Conservation (phyloP, 1,284 basidiomycete species). For the Puccinia horiana region DNA sequence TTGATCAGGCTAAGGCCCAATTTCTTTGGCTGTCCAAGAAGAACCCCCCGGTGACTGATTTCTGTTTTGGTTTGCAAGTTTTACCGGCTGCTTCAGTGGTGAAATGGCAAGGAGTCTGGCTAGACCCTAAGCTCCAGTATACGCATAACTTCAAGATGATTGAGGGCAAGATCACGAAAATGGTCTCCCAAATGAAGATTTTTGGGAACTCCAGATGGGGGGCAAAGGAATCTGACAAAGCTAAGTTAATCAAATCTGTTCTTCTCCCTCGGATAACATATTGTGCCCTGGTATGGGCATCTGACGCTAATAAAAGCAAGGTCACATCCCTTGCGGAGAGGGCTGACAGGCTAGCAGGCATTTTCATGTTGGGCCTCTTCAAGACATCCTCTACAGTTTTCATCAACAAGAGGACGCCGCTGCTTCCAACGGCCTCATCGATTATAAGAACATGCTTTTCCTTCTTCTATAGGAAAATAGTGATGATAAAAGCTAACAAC, state of each 20-base stretch:
- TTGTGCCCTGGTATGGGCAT: neutral
- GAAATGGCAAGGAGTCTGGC: too few species aligned
- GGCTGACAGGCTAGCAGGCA: neutral
- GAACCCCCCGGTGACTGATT: too few species aligned
- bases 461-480: neutral
- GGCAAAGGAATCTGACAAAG: neutral
- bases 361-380: neutral
- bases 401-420: neutral
- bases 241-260: neutral
- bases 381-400: neutral
- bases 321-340: neutral
- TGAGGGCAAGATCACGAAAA: too few species aligned
- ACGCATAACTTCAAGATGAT: too few species aligned
- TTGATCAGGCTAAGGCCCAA: slow-evolving; percentile 13
- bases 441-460: neutral
- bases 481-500: neutral
- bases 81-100: too few species aligned
- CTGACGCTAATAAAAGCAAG: neutral
- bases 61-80: too few species aligned
- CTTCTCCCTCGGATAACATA: neutral
- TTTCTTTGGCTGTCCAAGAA: neutral
- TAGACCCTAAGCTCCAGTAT: too few species aligned
- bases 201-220: neutral
- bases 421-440: neutral
- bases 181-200: neutral